Conservation (phyloP, 2,329 filamentous ascomycete species). For the Endocalyx cinctus region DNA sequence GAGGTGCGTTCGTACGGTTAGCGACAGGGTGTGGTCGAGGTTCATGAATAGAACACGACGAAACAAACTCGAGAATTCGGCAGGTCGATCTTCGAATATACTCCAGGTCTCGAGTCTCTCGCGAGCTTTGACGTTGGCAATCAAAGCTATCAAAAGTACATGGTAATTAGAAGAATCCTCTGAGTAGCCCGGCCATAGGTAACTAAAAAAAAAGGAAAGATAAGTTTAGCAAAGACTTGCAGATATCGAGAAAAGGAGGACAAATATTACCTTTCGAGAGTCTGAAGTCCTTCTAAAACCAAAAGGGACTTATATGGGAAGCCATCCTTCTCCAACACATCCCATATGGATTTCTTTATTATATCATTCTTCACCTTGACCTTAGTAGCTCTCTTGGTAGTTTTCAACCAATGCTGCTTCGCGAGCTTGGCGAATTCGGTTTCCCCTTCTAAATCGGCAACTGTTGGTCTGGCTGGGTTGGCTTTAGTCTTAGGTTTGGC, state of each 20-base stretch:
- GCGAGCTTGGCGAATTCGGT: conserved; percentile 72
- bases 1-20: conserved; percentile 71
- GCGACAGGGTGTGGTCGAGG: conserved; percentile 63
- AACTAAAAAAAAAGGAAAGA: conserved; percentile 52
- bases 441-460: conserved; percentile 67
- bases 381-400: conserved; percentile 55
- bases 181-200: conserved; percentile 89
- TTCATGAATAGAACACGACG: conserved; percentile 84
- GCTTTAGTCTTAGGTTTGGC: conserved; percentile 38
- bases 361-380: conserved; percentile 77
- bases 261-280: conserved; percentile 58
- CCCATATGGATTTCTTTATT: conserved; percentile 85
- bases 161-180: conserved; percentile 90
- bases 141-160: conserved; percentile 77
- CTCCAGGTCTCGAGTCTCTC: conserved; percentile 86
- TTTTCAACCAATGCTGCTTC: conserved; percentile 77
- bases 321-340: conserved; percentile 73
- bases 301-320: conserved; percentile 76
- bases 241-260: not conserved
- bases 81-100: conserved; percentile 70
- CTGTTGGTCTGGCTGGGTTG: conserved; percentile 52
- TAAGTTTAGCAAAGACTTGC: conserved; percentile 1
- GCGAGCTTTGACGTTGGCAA: conserved; percentile 82
- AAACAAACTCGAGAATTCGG: conserved; percentile 85
- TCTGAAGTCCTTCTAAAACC: conserved; percentile 83